phyloP scores from a whole-genome alignment of 2,329 filamentous ascomycete species.

The Emergomyces pasteurianus region DNA sequence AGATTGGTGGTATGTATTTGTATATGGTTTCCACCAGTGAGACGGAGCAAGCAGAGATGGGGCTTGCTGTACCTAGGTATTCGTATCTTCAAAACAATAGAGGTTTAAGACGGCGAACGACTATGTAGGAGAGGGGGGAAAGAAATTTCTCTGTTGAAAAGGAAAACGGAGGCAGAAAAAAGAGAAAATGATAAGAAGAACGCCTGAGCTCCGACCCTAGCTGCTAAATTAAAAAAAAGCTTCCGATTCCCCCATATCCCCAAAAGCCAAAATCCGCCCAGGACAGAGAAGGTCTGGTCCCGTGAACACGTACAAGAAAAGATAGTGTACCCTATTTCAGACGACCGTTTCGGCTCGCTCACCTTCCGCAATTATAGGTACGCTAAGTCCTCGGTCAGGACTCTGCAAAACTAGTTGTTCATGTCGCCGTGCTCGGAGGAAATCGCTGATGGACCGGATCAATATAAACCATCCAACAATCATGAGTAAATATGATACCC shows the following conservation, averaged over 20 bases:
- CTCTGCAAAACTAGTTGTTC: constrained; percentile 89
- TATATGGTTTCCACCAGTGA: not conserved
- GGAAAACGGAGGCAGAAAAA: constrained; percentile 3
- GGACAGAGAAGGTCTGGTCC: not conserved
- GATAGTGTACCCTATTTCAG: constrained; percentile 22
- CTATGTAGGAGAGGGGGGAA: constrained; percentile 2
- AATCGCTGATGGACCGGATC: constrained; percentile 87
- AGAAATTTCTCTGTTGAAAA: not conserved
- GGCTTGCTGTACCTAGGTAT: not conserved
- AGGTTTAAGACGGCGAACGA: not conserved
- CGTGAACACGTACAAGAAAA: not conserved
- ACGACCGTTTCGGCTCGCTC: constrained; percentile 70
- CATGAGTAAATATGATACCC: constrained; percentile 88
- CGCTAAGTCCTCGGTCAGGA: constrained; percentile 72
- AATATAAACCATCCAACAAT: constrained; percentile 97
- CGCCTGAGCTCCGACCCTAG: not conserved
- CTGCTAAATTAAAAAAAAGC: not conserved
- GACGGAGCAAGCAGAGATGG: not conserved
- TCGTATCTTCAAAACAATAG: not conserved
- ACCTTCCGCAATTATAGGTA: constrained; percentile 76
- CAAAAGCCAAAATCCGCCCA: constrained; percentile 7
- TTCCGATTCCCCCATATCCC: not conserved
- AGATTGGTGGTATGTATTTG: not conserved
- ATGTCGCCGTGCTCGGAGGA: constrained; percentile 73
- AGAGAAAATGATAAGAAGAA: constrained; percentile 5